A percentile compares a stretch with the other conserved stretches of the same genome.
phyloP scores from a whole-genome alignment of 2,329 filamentous ascomycete genomes.

The Falciphora oryzae region DNA sequence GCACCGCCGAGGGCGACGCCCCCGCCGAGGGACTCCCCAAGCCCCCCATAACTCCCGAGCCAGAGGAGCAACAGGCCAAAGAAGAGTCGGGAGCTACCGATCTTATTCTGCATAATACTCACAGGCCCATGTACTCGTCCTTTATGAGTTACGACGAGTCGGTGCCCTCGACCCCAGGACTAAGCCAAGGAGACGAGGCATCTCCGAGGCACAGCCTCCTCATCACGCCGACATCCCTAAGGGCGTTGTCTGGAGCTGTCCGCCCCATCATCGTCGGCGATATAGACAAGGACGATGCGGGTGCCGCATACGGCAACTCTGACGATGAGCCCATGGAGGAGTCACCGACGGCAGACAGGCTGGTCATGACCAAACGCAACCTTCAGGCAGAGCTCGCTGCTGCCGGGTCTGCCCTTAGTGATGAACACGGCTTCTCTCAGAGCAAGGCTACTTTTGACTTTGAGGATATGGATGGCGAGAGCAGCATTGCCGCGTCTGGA shows the following conservation, averaged over 20 bases:
- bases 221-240: slow-evolving; percentile 19
- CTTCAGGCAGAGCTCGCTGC: background rate
- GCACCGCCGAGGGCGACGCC: background rate
- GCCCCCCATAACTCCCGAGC: background rate
- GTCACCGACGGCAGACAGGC: background rate
- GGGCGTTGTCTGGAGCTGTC: background rate
- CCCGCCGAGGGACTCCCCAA: background rate
- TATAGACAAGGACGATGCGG: background rate
- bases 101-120: background rate
- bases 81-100: background rate
- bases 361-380: background rate
- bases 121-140: background rate
- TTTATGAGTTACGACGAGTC: slow-evolving; percentile 8
- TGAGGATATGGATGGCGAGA: slow-evolving; percentile 1
- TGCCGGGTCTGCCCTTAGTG: background rate
- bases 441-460: slow-evolving; percentile 6
- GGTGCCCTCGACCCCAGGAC: slow-evolving; percentile 24
- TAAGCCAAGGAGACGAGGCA: slow-evolving; percentile 23
- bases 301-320: background rate
- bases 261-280: background rate
- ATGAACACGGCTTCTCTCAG: slow-evolving; percentile 1
- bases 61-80: background rate
- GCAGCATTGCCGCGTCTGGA: background rate
- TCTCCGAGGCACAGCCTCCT: slow-evolving; percentile 25
- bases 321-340: background rate